phyloP scores from a whole-genome alignment of 2,329 filamentous ascomycete genomes.

The Polychaeton citri region DNA sequence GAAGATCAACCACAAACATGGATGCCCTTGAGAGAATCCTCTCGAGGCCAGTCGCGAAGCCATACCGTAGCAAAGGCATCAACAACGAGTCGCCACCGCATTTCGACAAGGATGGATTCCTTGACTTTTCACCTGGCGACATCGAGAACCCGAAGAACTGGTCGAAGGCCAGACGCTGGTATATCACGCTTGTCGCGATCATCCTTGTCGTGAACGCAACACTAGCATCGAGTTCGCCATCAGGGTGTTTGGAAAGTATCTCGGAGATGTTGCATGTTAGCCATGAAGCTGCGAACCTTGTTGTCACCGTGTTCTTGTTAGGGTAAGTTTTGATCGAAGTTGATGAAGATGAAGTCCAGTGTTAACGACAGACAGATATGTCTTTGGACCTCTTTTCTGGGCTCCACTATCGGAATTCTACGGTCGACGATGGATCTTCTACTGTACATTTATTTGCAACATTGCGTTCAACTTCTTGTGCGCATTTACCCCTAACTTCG shows the following conservation, averaged over 20 bases:
- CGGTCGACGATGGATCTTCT: slow-evolving; percentile 43
- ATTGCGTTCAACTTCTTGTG: slow-evolving; percentile 40
- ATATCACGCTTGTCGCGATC: slow-evolving; percentile 30
- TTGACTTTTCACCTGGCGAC: slow-evolving; percentile 39
- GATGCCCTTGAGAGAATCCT: slow-evolving; percentile 30
- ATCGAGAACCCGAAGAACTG: slow-evolving; percentile 40
- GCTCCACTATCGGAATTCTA: slow-evolving; percentile 54
- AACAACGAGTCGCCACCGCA: slow-evolving; percentile 24
- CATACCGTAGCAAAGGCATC: slow-evolving; percentile 33
- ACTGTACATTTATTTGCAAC: slow-evolving; percentile 26
- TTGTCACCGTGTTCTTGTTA: slow-evolving; percentile 21
- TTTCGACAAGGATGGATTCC: slow-evolving; percentile 36
- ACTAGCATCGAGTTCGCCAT: slow-evolving; percentile 36
- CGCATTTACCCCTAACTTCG: slow-evolving; percentile 43
- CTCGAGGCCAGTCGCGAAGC: slow-evolving; percentile 40
- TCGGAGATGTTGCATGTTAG: slow-evolving; percentile 35
- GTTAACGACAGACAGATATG: slow-evolving; percentile 27
- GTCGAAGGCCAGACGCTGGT: slow-evolving; percentile 26
- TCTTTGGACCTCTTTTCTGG: slow-evolving; percentile 48
- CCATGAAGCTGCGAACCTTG: slow-evolving; percentile 23
- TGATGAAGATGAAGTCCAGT: not conserved
- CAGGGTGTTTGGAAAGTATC: slow-evolving; percentile 27
- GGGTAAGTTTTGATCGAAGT: too few relatives aligned
- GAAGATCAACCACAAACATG: slow-evolving; percentile 18
- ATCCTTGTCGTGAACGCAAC: slow-evolving; percentile 43